Conservation (phyloP, 345 rosid genomes). For the Brassica incana region DNA sequence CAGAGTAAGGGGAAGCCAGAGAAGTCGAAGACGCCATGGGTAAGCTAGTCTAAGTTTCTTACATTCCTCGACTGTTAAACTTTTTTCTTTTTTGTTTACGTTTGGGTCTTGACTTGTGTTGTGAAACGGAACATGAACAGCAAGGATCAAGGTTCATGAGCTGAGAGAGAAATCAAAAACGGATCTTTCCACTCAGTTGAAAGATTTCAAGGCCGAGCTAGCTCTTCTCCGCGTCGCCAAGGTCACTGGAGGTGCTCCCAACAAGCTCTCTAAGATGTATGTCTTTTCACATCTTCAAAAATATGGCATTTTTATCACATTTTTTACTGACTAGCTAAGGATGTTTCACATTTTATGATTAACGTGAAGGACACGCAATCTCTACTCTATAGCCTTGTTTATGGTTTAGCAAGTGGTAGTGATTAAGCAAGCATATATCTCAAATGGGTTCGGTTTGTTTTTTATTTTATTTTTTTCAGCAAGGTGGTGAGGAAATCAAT, state of each 20-base stretch:
- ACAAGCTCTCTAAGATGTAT: slow-evolving; percentile 69
- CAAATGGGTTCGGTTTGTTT: not conserved
- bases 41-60: not conserved
- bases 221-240: slow-evolving; percentile 70
- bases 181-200: slow-evolving; percentile 52
- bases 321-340: not conserved
- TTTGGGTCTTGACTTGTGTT: not conserved
- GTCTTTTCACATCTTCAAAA: not conserved
- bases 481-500: slow-evolving; percentile 95
- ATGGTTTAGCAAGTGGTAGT: not conserved
- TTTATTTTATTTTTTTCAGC: slow-evolving; percentile 41
- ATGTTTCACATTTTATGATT: not conserved
- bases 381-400: not conserved
- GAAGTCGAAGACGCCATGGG: slow-evolving; percentile 38
- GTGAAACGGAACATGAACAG: slow-evolving; percentile 38
- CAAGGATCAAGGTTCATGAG: slow-evolving; percentile 65
- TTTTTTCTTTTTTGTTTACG: not conserved
- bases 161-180: slow-evolving; percentile 56
- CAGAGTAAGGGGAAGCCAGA: not conserved
- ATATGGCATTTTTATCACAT: not conserved
- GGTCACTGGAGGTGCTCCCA: slow-evolving; percentile 74
- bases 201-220: slow-evolving; percentile 62
- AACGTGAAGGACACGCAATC: not conserved
- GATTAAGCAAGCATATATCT: not conserved
- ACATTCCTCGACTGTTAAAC: not conserved